Evolutionary conservation across 352 stramenopile genomes (phyloP).

Genomic region (Globisporangium polare): DNA sequence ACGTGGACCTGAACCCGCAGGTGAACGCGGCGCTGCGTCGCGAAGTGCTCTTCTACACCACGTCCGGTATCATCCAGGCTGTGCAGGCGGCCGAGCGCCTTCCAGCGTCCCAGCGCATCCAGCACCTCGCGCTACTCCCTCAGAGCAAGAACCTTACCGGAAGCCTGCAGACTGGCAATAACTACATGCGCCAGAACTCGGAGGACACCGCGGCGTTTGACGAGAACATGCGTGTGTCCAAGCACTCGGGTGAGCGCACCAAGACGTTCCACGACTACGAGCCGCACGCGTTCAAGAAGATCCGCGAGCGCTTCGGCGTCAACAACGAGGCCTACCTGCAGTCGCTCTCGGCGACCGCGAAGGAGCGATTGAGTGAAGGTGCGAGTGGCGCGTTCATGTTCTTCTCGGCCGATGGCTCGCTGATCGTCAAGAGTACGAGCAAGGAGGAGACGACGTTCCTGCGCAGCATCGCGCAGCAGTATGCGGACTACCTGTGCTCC

Average conservation of each 20-base stretch:
- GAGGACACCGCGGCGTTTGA: conserved; percentile 59
- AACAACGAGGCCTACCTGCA: conserved; percentile 82
- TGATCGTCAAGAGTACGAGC: conserved; percentile 91
- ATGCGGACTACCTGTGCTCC: conserved; percentile 81
- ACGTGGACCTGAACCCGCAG: conserved; percentile 84
- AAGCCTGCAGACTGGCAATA: conserved; percentile 22
- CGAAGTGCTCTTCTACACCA: conserved; percentile 90
- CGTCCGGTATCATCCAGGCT: conserved; percentile 85
- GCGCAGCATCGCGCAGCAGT: conserved; percentile 83
- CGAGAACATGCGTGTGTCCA: conserved; percentile 68
- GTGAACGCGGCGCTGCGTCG: conserved; percentile 83
- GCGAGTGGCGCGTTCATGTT: conserved; percentile 91
- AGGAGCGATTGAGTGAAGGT: conserved; percentile 87
- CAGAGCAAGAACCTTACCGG: conserved; percentile 47
- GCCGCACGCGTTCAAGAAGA: conserved; percentile 85
- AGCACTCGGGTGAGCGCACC: conserved; percentile 57
- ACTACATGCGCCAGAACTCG: conserved; percentile 52
- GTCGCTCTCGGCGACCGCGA: conserved; percentile 79
- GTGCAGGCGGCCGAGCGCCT: conserved; percentile 76
- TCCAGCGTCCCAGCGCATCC: conserved; percentile 70
- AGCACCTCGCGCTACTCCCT: conserved; percentile 79
- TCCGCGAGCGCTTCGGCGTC: conserved; percentile 83
- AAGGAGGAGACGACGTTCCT: conserved; percentile 86
- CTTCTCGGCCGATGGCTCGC: conserved; percentile 80
- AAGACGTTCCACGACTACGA: conserved; percentile 90